Evolutionary conservation across 148 eudicot species (phyloP).

Genomic region (Rhododendron molle): DNA sequence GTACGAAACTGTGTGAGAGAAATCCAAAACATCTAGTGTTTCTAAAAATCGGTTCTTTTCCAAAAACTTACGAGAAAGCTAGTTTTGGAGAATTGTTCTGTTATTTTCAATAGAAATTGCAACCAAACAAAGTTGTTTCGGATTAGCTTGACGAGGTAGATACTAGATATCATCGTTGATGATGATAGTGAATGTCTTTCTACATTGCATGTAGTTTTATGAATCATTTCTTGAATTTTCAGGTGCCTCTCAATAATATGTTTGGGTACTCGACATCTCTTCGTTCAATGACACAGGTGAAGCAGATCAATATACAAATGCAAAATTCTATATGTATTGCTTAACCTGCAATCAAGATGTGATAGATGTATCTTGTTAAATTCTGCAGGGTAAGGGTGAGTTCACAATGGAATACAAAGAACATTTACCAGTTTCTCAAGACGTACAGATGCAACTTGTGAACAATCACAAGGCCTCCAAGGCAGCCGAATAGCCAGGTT

Average conservation of each 20-base stretch:
- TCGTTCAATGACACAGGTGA: slow-evolving; percentile 94
- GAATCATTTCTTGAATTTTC: slow-evolving; percentile 15
- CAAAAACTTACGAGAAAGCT: not conserved
- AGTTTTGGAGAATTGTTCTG: not conserved
- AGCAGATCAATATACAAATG: not conserved
- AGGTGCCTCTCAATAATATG: slow-evolving; percentile 98
- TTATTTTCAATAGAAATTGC: not conserved
- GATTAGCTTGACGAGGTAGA: not conserved
- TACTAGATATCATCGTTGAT: not conserved
- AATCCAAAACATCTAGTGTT: not conserved
- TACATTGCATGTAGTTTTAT: not conserved
- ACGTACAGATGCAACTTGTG: slow-evolving; percentile 81
- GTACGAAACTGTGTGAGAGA: not conserved
- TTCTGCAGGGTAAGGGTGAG: slow-evolving; percentile 61
- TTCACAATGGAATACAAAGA: slow-evolving; percentile 96
- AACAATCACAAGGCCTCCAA: slow-evolving; percentile 71
- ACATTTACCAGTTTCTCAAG: slow-evolving; percentile 74
- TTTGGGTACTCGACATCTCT: slow-evolving; percentile 88
- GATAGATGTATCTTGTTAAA: not conserved
- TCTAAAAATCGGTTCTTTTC: not conserved
- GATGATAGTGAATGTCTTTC: not conserved
- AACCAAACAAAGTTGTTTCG: not conserved
- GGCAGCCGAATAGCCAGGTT: slow-evolving; percentile 31
- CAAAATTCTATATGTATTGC: not conserved
- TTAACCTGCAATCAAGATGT: not conserved